A percentile compares a stretch with the other conserved stretches of the same genome.
Evolutionary conservation across 1,139 yeast genomes (phyloP).

Genomic region (Protomyces inundatus): DNA sequence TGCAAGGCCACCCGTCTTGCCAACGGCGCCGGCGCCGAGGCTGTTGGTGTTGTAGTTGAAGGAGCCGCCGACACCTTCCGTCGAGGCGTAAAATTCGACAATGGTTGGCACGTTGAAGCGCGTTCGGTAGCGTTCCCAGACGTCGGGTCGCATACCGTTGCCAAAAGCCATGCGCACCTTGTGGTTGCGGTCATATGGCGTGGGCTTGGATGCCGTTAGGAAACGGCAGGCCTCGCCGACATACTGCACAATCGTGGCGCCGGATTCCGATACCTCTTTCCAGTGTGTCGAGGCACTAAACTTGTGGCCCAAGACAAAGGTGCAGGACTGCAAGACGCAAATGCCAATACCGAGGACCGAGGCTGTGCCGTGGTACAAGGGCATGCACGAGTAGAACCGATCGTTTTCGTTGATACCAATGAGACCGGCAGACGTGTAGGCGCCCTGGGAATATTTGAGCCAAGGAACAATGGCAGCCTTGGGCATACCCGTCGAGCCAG

Average conservation of each 20-base stretch:
- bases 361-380: constrained; percentile 91
- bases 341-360: constrained; percentile 51
- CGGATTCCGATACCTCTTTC: constrained; percentile 72
- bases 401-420: constrained; percentile 55
- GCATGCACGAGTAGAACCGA: constrained; percentile 85
- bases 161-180: constrained; percentile 73
- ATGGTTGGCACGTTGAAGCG: constrained; percentile 69
- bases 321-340: constrained; percentile 53
- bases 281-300: constrained; percentile 83
- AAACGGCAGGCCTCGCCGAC: constrained; percentile 96
- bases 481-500: constrained; percentile 94
- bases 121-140: constrained; percentile 74
- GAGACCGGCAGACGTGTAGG: constrained; percentile 62
- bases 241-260: constrained; percentile 80
- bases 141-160: constrained; percentile 87
- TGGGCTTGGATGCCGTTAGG: constrained; percentile 57
- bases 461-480: constrained; percentile 93
- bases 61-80: constrained; percentile 90
- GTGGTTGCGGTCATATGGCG: constrained; percentile 64
- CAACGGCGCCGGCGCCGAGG: constrained; percentile 82
- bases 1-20: constrained; percentile 69
- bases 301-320: constrained; percentile 72
- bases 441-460: constrained; percentile 69
- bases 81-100: constrained; percentile 91
- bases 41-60: constrained; percentile 74